These are phyloP conservation scores for Pythium volutum DNA, from an alignment of 352 stramenopile species.

Conservation along the genomic window DNA sequence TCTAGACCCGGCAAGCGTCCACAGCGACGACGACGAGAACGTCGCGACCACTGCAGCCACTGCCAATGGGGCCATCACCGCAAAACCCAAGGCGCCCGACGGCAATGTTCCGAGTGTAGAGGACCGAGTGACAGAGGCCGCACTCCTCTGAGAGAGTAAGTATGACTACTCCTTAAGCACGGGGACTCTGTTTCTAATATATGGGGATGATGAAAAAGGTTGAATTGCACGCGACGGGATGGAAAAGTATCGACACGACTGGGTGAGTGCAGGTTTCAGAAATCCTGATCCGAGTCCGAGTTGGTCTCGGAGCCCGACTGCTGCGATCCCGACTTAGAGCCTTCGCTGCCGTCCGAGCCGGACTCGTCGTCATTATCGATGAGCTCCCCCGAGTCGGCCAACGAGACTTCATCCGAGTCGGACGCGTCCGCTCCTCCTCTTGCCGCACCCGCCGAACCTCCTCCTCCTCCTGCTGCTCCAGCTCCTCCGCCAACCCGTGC, in stretches of 20 bases:
- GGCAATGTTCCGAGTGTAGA: neutral
- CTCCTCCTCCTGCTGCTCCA: neutral
- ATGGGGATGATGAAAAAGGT: too few relatives aligned
- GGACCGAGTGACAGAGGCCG: too few relatives aligned
- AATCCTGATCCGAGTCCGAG: conserved; percentile 84
- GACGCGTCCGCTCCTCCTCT: conserved; percentile 31
- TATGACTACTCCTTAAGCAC: too few relatives aligned
- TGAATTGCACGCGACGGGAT: neutral
- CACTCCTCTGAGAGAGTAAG: neutral
- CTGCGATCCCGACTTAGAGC: conserved; percentile 58
- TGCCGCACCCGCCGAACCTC: conserved; percentile 5
- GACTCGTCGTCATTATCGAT: conserved; percentile 85
- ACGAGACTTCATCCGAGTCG: conserved; percentile 78
- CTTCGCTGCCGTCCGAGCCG: conserved; percentile 43
- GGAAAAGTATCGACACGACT: neutral
- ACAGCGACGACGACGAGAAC: neutral
- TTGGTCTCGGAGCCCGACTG: conserved; percentile 64
- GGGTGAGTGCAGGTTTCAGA: conserved; percentile 26
- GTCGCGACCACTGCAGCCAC: neutral
- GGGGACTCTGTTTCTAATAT: too few relatives aligned
- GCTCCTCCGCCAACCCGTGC: neutral
- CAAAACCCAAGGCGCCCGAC: neutral
- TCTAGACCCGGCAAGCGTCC: conserved; percentile 13
- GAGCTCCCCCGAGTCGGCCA: conserved; percentile 78
- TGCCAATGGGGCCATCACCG: neutral